A percentile compares a stretch with the other conserved stretches of the same genome.
Conservation (phyloP, 352 stramenopile species). For the Pythium plurisporium region DNA sequence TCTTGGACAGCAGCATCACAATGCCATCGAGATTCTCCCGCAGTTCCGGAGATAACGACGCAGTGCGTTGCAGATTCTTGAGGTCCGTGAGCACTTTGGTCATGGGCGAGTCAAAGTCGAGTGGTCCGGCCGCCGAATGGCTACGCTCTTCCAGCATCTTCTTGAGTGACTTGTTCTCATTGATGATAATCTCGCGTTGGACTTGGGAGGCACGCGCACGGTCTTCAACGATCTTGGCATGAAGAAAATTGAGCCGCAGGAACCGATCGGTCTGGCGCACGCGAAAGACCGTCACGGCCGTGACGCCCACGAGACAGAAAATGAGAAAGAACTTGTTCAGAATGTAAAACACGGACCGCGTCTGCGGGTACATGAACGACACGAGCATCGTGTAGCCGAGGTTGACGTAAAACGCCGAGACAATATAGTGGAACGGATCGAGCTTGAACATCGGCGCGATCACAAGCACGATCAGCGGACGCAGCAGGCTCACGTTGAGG, state of each 20-base stretch:
- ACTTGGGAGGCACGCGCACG: slow-evolving; percentile 54
- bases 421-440: slow-evolving; percentile 65
- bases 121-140: slow-evolving; percentile 26
- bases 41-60: slow-evolving; percentile 55
- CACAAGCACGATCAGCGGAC: slow-evolving; percentile 56
- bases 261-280: slow-evolving; percentile 75
- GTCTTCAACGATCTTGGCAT: slow-evolving; percentile 69
- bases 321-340: slow-evolving; percentile 72
- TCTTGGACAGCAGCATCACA: slow-evolving; percentile 69
- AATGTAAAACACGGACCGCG: slow-evolving; percentile 51
- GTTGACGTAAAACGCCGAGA: slow-evolving; percentile 57
- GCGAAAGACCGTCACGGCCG: slow-evolving; percentile 53
- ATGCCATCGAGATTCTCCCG: slow-evolving; percentile 73
- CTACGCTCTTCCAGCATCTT: slow-evolving; percentile 70
- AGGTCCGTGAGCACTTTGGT: slow-evolving; percentile 73
- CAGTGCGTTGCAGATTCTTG: slow-evolving; percentile 61
- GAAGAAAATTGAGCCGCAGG: slow-evolving; percentile 68
- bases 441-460: slow-evolving; percentile 70
- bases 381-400: slow-evolving; percentile 64
- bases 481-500: slow-evolving; percentile 65
- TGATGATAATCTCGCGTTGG: slow-evolving; percentile 79
- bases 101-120: slow-evolving; percentile 82
- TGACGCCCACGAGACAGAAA: slow-evolving; percentile 49
- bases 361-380: slow-evolving; percentile 55
- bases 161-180: slow-evolving; percentile 82